Evolutionary conservation across 2,329 filamentous ascomycete genomes (phyloP), one percentile per base, ranked within the genome.

Genomic region (Xylaria sp.): DNA sequence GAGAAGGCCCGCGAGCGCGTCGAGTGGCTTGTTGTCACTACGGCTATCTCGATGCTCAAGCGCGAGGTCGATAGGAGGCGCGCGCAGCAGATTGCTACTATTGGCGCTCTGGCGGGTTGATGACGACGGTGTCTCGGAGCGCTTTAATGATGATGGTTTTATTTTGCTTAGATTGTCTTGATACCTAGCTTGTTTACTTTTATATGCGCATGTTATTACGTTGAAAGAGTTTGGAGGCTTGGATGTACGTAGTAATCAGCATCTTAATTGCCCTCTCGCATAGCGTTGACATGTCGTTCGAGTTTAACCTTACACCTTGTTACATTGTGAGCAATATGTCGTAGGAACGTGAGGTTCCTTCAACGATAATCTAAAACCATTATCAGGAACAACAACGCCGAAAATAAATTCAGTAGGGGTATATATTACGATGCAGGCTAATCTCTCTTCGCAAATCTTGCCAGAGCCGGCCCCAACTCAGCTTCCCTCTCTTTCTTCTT

Each of bases 401-500:
- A 24, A 24, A 53, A 53, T 53, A 39, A 54, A 64, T 58, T 24
- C 48, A 65, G 64, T 54, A 36, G 61, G 65, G 65, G 65, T 71
- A 68, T 69, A 63, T 68, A 57, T 70, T 58, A 11, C 9, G 47
- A 56, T 19, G 12, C 34, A 57, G 48, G n/a, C 77, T 82, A 86
- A 65, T 87, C 88, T 80, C 90, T 94, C 79, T 88, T 89, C 17
- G 90, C 93, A 82, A 99, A 99, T 74, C 96, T 87, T 67, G 89
- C 90, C 78, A 99, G 81, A 56, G 94, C 93, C 69, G 95, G 94
- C 0, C 96, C 96, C 72, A 98, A 84, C 73, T 95, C 91, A 67
- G 86, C 87, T 79, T 92, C 87, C 73, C 86, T 85, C 79, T 93
- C 88, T 77, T 89, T 76, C 56, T 83, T 81, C 81, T 88, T 86